Evolutionary conservation across 495 filamentous ascomycete genomes (phyloP).

Genomic region (Bacidia gigantensis): DNA sequence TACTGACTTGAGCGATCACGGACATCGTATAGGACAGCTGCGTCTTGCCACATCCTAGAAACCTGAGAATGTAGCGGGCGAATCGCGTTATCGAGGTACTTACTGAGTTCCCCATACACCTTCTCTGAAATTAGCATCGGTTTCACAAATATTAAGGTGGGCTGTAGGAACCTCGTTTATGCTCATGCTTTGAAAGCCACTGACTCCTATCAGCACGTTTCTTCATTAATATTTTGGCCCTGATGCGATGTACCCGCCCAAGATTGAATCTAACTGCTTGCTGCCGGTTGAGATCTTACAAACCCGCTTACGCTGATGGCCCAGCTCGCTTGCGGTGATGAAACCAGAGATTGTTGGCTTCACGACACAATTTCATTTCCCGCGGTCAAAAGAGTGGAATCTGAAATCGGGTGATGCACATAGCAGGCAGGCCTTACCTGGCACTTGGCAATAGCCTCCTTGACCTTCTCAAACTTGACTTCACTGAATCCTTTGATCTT

Average conservation of each 20-base stretch:
- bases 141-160: background rate
- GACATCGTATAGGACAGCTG: constrained; percentile 58
- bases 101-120: constrained; percentile 57
- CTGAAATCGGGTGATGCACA: too few relatives aligned
- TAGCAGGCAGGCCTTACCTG: constrained; percentile 38
- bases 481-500: constrained; percentile 76
- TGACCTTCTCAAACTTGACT: constrained; percentile 69
- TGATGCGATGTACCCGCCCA: constrained; percentile 42
- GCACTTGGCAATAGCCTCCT: constrained; percentile 61
- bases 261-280: constrained; percentile 60
- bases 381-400: too few relatives aligned
- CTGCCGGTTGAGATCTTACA: constrained; percentile 60
- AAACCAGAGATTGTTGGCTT: constrained; percentile 57
- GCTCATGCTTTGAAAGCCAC: constrained; percentile 68
- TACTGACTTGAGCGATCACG: constrained; percentile 33
- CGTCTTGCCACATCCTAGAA: constrained; percentile 54
- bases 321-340: constrained; percentile 60
- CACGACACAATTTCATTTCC: constrained; percentile 1
- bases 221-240: background rate
- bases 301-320: constrained; percentile 52
- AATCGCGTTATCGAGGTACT: background rate
- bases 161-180: constrained; percentile 50
- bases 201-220: constrained; percentile 19
- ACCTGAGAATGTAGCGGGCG: background rate
- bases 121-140: constrained; percentile 1